A percentile compares a stretch with the other conserved stretches of the same genome.
phyloP scores from a whole-genome alignment of 192 early-diverging fungal species.

The Paraglomus occultum region DNA sequence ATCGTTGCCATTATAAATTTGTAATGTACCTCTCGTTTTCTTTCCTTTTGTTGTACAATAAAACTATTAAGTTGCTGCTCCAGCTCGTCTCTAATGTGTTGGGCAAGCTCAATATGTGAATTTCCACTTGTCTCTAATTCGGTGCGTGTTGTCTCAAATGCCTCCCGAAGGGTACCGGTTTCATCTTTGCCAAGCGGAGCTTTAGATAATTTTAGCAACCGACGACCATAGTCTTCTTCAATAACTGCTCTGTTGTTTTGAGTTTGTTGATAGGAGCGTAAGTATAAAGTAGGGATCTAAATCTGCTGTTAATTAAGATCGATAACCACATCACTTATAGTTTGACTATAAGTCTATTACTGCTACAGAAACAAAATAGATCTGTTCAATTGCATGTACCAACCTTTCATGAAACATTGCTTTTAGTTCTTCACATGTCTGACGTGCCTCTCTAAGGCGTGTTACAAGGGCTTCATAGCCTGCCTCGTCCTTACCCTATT shows the following conservation, averaged over 20 bases:
- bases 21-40: constrained; percentile 50
- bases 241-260: constrained; percentile 48
- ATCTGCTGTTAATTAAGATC: background rate
- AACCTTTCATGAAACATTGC: constrained; percentile 57
- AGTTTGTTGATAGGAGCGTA: background rate
- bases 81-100: constrained; percentile 60
- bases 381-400: background rate
- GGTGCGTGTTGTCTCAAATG: constrained; percentile 53
- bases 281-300: background rate
- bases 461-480: constrained; percentile 65
- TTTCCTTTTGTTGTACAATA: constrained; percentile 63
- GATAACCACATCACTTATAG: background rate
- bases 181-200: constrained; percentile 64
- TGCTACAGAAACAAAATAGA: background rate
- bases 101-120: constrained; percentile 60
- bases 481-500: constrained; percentile 63
- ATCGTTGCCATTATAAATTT: background rate
- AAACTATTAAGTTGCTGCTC: constrained; percentile 61
- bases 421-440: constrained; percentile 66
- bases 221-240: constrained; percentile 72
- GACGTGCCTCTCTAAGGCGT: constrained; percentile 66
- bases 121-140: constrained; percentile 66
- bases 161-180: constrained; percentile 55
- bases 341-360: background rate
- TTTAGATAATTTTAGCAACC: constrained; percentile 59